phyloP scores from a whole-genome alignment of 2,329 filamentous ascomycete species.

The Ramichloridium luteum region DNA sequence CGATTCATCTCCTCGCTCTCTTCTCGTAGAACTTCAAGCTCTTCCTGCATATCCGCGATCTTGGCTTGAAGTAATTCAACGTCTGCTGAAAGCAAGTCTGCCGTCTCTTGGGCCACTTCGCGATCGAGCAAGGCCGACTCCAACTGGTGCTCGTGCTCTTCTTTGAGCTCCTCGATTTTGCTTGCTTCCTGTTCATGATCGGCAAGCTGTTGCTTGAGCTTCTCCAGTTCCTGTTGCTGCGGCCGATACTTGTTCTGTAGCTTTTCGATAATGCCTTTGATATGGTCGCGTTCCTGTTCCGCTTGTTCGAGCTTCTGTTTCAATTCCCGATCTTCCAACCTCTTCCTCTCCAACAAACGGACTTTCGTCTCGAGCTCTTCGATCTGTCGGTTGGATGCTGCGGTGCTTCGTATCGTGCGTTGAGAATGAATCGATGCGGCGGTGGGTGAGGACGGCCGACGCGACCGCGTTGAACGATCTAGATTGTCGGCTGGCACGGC shows the following conservation, averaged over 20 bases:
- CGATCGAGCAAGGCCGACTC: constrained; percentile 82
- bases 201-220: constrained; percentile 65
- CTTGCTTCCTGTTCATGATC: constrained; percentile 60
- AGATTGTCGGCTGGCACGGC: constrained; percentile 15
- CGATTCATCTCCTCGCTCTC: constrained; percentile 76
- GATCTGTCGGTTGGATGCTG: constrained; percentile 52
- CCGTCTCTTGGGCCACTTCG: constrained; percentile 91
- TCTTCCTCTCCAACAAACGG: constrained; percentile 75
- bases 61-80: constrained; percentile 63
- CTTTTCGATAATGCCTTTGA: constrained; percentile 77
- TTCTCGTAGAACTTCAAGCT: constrained; percentile 73
- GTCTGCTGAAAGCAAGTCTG: constrained; percentile 70
- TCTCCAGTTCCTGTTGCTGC: constrained; percentile 65
- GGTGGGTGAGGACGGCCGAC: constrained; percentile 23
- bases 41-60: constrained; percentile 72
- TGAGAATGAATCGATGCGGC: constrained; percentile 21
- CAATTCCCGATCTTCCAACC: constrained; percentile 73
- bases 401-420: constrained; percentile 30
- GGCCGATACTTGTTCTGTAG: constrained; percentile 80
- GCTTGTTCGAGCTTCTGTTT: constrained; percentile 65
- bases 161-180: constrained; percentile 59
- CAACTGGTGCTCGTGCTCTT: constrained; percentile 71
- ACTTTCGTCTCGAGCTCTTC: constrained; percentile 85
- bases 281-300: constrained; percentile 64
- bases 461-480: constrained; percentile 13